Conservation (phyloP, 179 eudicot genomes). For the Nepenthes alata region DNA sequence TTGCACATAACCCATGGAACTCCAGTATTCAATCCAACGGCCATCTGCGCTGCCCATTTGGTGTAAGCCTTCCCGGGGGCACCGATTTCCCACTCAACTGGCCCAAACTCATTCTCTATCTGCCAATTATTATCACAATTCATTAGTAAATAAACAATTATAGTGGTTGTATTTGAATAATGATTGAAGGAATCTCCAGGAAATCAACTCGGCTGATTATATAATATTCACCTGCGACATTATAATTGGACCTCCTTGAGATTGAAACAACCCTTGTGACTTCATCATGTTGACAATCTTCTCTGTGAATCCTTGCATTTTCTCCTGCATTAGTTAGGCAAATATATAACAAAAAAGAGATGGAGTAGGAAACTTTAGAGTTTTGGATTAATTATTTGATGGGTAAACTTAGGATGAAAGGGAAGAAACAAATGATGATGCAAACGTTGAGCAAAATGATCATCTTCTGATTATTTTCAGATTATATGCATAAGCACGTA, state of each 20-base stretch:
- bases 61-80: slow-evolving; percentile 60
- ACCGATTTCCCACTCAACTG: slow-evolving; percentile 63
- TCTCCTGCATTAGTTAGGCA: slow-evolving; percentile 28
- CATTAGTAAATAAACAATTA: not conserved
- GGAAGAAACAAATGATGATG: not conserved
- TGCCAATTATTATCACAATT: slow-evolving; percentile 9
- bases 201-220: not conserved
- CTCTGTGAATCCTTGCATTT: slow-evolving; percentile 53
- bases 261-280: slow-evolving; percentile 41
- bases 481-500: too few species aligned
- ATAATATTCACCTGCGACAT: slow-evolving; percentile 41
- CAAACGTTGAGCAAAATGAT: too few species aligned
- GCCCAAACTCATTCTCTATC: slow-evolving; percentile 85
- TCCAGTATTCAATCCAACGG: slow-evolving; percentile 44
- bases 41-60: slow-evolving; percentile 75
- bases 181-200: not conserved
- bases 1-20: slow-evolving; percentile 94
- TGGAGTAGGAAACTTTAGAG: not conserved
- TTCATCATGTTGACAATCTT: slow-evolving; percentile 67
- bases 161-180: not conserved
- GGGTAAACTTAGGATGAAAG: not conserved
- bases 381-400: not conserved
- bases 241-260: slow-evolving; percentile 86
- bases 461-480: too few species aligned
- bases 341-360: slow-evolving; percentile 2